These are phyloP conservation scores for Xylaria sp. DNA, from an alignment of 2,329 filamentous ascomycete species.

Conservation along the genomic window DNA sequence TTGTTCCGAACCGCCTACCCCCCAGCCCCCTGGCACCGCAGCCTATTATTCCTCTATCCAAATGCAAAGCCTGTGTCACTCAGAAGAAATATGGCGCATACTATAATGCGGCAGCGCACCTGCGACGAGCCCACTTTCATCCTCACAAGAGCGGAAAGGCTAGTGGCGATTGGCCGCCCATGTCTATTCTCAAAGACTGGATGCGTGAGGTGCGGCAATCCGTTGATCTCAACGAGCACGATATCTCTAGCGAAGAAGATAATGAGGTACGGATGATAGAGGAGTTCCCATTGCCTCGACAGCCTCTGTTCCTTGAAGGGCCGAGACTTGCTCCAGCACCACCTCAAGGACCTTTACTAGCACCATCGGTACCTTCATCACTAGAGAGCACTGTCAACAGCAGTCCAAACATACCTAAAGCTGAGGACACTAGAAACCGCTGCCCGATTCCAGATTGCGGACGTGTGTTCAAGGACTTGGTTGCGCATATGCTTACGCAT, in stretches of 20 bases:
- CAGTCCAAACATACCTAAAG: conserved; percentile 30
- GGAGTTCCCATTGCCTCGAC: conserved; percentile 44
- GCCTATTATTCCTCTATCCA: conserved; percentile 48
- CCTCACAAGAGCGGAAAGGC: conserved; percentile 51
- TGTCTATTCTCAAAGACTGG: conserved; percentile 54
- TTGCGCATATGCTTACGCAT: conserved; percentile 92
- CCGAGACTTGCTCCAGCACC: conserved; percentile 33
- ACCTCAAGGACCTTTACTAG: conserved; percentile 29
- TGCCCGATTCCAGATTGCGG: conserved; percentile 83
- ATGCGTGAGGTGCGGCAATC: conserved; percentile 54
- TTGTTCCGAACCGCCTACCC: conserved; percentile 45
- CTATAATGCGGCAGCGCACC: conserved; percentile 55
- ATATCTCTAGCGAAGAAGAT: conserved; percentile 49
- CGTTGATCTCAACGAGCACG: conserved; percentile 41
- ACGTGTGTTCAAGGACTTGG: conserved; percentile 81
- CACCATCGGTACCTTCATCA: conserved; percentile 31
- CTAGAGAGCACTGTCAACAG: conserved; percentile 32
- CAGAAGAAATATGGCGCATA: conserved; percentile 55
- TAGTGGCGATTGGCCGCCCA: conserved; percentile 54
- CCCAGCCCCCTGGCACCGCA: conserved; percentile 37
- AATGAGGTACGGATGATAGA: conserved; percentile 38
- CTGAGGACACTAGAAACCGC: conserved; percentile 39
- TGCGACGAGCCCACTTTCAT: conserved; percentile 53
- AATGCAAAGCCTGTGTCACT: conserved; percentile 52
- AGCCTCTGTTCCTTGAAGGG: conserved; percentile 30